Percentiles rank a stretch among this genome's conserved stretches.
These are phyloP conservation scores for Lachancea sp. DNA, from an alignment of 805 yeast genomes.

Conservation along the genomic window DNA sequence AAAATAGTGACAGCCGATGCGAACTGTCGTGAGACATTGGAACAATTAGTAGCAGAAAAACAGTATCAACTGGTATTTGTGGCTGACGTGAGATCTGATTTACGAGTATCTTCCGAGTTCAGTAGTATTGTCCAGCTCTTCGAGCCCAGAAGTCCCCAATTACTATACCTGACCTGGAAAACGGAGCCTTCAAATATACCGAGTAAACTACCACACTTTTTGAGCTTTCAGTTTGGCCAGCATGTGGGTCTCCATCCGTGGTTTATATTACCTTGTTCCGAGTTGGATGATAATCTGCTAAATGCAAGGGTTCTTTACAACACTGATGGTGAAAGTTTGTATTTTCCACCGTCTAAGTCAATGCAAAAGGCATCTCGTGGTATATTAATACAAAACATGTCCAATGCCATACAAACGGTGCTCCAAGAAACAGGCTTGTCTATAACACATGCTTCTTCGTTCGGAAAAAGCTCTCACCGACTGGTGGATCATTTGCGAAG, in stretches of 20 bases:
- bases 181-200: conserved; percentile 6
- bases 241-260: conserved; percentile 12
- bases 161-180: conserved; percentile 7
- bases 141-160: background rate
- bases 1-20: conserved; percentile 24
- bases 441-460: conserved; percentile 23
- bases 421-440: conserved; percentile 20
- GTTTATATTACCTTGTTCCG: conserved; percentile 24
- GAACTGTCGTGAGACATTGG: conserved; percentile 15
- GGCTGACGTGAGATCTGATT: conserved; percentile 24
- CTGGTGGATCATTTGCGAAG: conserved; percentile 18
- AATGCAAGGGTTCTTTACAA: conserved; percentile 22
- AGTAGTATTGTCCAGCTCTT: conserved; percentile 4
- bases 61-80: conserved; percentile 21
- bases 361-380: conserved; percentile 23
- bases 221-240: conserved; percentile 8
- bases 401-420: conserved; percentile 19
- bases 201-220: conserved; percentile 20
- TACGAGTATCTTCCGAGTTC: conserved; percentile 15
- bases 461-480: conserved; percentile 23
- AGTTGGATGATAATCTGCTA: conserved; percentile 25
- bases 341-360: conserved; percentile 18
- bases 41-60: conserved; percentile 9
- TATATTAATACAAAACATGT: conserved; percentile 26
- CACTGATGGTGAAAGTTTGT: conserved; percentile 23